These are phyloP conservation scores for Funneliformis geosporum DNA, from an alignment of 192 early-diverging fungal species.

Conservation along the genomic window DNA sequence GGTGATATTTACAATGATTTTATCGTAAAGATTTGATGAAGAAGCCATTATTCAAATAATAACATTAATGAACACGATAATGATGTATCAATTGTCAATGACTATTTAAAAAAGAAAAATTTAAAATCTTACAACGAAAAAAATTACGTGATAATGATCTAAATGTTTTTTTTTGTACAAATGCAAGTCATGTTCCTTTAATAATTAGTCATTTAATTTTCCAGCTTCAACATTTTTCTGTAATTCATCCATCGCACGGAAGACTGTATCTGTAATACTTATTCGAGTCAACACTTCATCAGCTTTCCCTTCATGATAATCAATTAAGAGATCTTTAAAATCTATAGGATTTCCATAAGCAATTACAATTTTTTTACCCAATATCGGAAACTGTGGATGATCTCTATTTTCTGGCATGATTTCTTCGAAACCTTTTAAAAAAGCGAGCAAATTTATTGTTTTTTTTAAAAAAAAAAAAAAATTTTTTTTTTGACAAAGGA, in stretches of 20 bases:
- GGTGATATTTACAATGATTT: too few relatives aligned
- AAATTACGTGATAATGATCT: too few relatives aligned
- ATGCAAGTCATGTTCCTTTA: neutral
- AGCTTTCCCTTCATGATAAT: constrained; percentile 53
- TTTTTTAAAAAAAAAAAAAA: constrained; percentile 13
- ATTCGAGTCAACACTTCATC: constrained; percentile 54
- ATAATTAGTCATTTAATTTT: neutral
- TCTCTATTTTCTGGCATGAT: constrained; percentile 59
- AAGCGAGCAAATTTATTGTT: constrained; percentile 40
- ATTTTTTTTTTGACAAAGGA: neutral
- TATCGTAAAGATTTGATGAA: too few relatives aligned
- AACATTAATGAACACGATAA: too few relatives aligned
- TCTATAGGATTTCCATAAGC: constrained; percentile 75
- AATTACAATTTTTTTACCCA: constrained; percentile 62
- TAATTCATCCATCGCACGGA: constrained; percentile 50
- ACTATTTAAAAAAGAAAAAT: too few relatives aligned
- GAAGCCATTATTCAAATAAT: too few relatives aligned
- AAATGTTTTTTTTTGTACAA: too few relatives aligned
- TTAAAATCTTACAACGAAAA: too few relatives aligned
- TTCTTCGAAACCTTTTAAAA: constrained; percentile 55
- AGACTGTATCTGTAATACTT: constrained; percentile 54
- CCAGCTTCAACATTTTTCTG: constrained; percentile 20
- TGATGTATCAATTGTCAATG: too few relatives aligned
- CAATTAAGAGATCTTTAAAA: constrained; percentile 58
- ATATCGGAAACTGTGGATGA: constrained; percentile 52